These are phyloP conservation scores for Candolleomyces efflorescens DNA, from an alignment of 768 basidiomycete genomes.

Conservation along the genomic window DNA sequence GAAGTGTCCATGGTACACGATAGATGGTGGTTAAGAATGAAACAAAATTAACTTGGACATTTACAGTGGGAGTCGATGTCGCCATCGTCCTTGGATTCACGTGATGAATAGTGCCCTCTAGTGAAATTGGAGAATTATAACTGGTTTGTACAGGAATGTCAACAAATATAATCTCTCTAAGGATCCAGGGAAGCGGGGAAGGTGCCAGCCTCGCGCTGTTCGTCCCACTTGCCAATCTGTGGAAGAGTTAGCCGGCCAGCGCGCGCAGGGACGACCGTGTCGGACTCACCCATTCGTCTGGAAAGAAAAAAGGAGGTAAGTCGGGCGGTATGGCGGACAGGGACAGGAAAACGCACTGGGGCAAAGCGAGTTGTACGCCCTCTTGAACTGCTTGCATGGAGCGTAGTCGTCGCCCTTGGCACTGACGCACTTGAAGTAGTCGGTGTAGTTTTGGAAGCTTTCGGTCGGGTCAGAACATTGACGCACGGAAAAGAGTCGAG, in stretches of 20 bases:
- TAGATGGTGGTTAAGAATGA: too few species aligned
- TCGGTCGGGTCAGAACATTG: not conserved
- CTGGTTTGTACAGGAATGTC: too few species aligned
- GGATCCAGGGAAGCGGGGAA: slow-evolving; percentile 90
- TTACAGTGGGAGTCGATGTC: too few species aligned
- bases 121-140: too few species aligned
- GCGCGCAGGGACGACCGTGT: not conserved
- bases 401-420: slow-evolving; percentile 98
- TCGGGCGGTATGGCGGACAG: not conserved
- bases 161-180: slow-evolving; percentile 17
- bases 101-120: too few species aligned
- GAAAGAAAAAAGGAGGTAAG: not conserved
- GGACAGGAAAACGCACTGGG: slow-evolving; percentile 74
- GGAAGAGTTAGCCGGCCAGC: slow-evolving; percentile 11
- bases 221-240: slow-evolving; percentile 87
- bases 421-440: slow-evolving; percentile 96
- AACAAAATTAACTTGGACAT: too few species aligned
- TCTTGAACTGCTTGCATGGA: slow-evolving; percentile 99
- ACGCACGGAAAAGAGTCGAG: not conserved
- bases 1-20: slow-evolving; percentile 4
- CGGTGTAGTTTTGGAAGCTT: slow-evolving; percentile 94
- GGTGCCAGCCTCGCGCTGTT: slow-evolving; percentile 88
- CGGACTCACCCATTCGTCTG: slow-evolving; percentile 86
- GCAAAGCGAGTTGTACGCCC: slow-evolving; percentile 93
- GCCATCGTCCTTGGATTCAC: too few species aligned